These are phyloP conservation scores for Aspergillus sp. DNA, from an alignment of 2,329 filamentous ascomycete genomes.

Conservation along the genomic window DNA sequence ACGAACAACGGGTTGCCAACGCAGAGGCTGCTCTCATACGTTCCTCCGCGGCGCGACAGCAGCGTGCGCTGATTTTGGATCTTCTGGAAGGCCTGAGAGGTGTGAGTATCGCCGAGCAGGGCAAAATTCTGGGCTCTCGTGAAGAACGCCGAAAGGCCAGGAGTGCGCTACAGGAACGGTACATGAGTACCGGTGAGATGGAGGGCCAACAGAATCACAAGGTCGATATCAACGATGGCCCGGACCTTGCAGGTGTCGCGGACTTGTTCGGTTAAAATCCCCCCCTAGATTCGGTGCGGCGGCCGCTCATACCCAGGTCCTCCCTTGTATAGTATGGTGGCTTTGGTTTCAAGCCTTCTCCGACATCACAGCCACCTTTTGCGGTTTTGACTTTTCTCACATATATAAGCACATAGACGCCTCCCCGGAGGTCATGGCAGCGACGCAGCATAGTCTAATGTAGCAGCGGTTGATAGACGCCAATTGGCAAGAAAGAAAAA, in stretches of 20 bases:
- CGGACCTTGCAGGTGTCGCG: slow-evolving; percentile 55
- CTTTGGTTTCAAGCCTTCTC: background rate
- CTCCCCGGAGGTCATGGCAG: background rate
- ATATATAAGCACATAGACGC: slow-evolving; percentile 6
- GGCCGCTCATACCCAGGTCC: background rate
- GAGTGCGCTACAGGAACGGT: slow-evolving; percentile 45
- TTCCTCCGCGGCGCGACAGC: slow-evolving; percentile 67
- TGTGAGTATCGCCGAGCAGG: slow-evolving; percentile 89
- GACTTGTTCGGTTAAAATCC: slow-evolving; percentile 53
- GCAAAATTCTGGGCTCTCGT: slow-evolving; percentile 64
- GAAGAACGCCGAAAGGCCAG: slow-evolving; percentile 47
- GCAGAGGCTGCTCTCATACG: slow-evolving; percentile 61
- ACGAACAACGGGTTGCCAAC: slow-evolving; percentile 65
- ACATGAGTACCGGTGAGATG: slow-evolving; percentile 47
- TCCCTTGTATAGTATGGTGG: slow-evolving; percentile 24
- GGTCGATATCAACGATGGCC: slow-evolving; percentile 49
- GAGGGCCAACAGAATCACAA: slow-evolving; percentile 44
- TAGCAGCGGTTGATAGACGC: background rate
- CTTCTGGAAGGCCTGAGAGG: slow-evolving; percentile 84
- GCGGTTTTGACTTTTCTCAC: slow-evolving; percentile 6
- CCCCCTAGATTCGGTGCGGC: background rate
- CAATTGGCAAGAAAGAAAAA: background rate
- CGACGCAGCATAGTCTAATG: background rate
- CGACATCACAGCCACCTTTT: slow-evolving; percentile 1
- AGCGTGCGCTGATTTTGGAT: slow-evolving; percentile 79